Percentiles rank a stretch among this genome's conserved stretches.
Conservation (phyloP, 805 yeast genomes). For the Soucietia sequanensis region DNA sequence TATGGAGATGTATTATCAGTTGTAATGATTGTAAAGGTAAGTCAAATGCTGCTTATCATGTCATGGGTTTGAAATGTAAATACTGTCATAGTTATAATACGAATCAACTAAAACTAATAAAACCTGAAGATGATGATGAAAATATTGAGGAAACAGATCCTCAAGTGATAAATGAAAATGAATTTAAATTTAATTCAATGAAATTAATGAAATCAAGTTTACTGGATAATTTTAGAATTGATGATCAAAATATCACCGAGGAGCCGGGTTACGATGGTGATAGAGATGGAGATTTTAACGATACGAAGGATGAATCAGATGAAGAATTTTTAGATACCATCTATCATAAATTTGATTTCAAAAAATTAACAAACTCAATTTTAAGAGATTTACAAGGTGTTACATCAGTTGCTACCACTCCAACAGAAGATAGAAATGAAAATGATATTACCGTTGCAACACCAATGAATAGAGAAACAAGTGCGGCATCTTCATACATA, state of each 20-base stretch:
- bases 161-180: constrained; percentile 7
- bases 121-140: constrained; percentile 56
- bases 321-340: constrained; percentile 16
- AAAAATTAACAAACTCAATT: constrained; percentile 20
- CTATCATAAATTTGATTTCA: constrained; percentile 24
- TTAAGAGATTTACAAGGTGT: constrained; percentile 5
- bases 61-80: constrained; percentile 82
- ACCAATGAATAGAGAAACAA: too few species aligned
- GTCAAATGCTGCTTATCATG: constrained; percentile 72
- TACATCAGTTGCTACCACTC: constrained; percentile 1
- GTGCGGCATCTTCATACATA: constrained; percentile 29
- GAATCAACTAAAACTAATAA: constrained; percentile 63
- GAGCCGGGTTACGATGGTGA: constrained; percentile 24
- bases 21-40: constrained; percentile 90
- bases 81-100: constrained; percentile 89
- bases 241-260: constrained; percentile 21
- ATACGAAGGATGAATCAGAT: constrained; percentile 12
- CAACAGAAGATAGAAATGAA: constrained; percentile 10
- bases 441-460: constrained; percentile 22
- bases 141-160: constrained; percentile 19
- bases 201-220: constrained; percentile 34
- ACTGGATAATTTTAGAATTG: constrained; percentile 37
- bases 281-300: constrained; percentile 14
- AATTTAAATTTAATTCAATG: constrained; percentile 18
- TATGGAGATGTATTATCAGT: constrained; percentile 72